Percentiles rank a stretch among this genome's conserved stretches.
Evolutionary conservation across 2,329 filamentous ascomycete species (phyloP).

Genomic region (Aspergillus carbonarius): DNA sequence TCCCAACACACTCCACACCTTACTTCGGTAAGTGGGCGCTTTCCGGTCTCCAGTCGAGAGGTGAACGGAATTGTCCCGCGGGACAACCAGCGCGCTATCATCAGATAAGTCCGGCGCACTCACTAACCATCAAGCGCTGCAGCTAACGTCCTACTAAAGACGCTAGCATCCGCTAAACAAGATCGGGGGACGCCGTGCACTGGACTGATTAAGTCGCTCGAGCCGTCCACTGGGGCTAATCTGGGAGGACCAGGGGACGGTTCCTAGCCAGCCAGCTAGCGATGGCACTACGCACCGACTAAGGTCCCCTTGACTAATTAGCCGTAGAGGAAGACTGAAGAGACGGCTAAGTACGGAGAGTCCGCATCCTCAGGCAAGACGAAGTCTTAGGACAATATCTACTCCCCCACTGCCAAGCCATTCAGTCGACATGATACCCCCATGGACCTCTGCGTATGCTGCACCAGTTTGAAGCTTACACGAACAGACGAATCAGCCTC

Average conservation of each 20-base stretch:
- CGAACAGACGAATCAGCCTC: constrained; percentile 4
- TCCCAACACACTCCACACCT: not conserved
- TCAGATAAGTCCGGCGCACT: not conserved
- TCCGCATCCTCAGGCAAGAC: not conserved
- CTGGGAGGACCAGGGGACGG: not conserved
- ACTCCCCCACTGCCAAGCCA: constrained; percentile 5
- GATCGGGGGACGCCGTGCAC: not conserved
- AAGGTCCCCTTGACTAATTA: not conserved
- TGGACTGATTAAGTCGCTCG: not conserved
- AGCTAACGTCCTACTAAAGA: not conserved
- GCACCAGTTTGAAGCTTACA: not conserved
- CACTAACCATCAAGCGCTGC: constrained; percentile 1
- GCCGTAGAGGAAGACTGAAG: not conserved
- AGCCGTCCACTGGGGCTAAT: not conserved
- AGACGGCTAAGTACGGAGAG: not conserved
- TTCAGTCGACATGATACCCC: not conserved
- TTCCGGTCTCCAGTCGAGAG: not conserved
- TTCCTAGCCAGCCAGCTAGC: not conserved
- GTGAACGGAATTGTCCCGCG: not conserved
- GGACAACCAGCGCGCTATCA: not conserved
- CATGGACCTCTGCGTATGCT: not conserved
- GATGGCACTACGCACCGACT: not conserved
- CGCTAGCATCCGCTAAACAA: not conserved
- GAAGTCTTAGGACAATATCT: not conserved
- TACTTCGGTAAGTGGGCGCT: not conserved